These are phyloP conservation scores for Diaporthe australafricana DNA, from an alignment of 2,329 filamentous ascomycete species.

Conservation along the genomic window DNA sequence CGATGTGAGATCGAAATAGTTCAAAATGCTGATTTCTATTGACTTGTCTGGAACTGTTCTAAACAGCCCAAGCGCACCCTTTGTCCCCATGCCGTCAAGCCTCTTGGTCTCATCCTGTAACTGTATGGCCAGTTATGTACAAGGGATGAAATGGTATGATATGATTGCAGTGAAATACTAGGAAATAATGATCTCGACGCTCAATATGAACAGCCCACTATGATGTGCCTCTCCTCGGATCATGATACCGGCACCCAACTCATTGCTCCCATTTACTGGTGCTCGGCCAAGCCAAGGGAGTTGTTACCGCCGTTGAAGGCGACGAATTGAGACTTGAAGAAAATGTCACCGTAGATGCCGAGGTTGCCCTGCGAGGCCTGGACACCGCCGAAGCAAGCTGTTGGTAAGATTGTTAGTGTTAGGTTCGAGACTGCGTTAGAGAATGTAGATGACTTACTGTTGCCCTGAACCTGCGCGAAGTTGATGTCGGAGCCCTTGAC, in stretches of 20 bases:
- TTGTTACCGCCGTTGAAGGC: slow-evolving; percentile 68
- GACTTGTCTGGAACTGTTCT: neutral
- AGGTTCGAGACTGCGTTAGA: neutral
- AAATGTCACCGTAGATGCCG: slow-evolving; percentile 73
- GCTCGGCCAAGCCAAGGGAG: slow-evolving; percentile 61
- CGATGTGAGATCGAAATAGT: too few species aligned
- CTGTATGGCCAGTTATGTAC: slow-evolving; percentile 19
- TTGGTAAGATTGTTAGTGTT: slow-evolving; percentile 31
- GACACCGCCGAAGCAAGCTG: slow-evolving; percentile 75
- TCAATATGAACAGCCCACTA: neutral
- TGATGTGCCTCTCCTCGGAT: neutral
- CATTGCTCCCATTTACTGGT: slow-evolving; percentile 36
- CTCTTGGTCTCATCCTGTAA: slow-evolving; percentile 8
- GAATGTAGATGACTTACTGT: slow-evolving; percentile 54
- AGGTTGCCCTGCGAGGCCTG: slow-evolving; percentile 68
- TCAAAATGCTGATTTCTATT: neutral
- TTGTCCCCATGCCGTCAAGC: neutral
- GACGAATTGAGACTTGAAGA: slow-evolving; percentile 72
- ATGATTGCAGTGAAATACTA: neutral
- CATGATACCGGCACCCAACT: too few species aligned
- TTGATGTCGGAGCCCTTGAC: slow-evolving; percentile 65
- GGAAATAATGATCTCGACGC: neutral
- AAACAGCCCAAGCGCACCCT: neutral
- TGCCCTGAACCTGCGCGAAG: slow-evolving; percentile 62
- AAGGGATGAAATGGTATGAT: slow-evolving; percentile 23